Percentiles rank a stretch among this genome's conserved stretches.
Evolutionary conservation across 495 filamentous ascomycete genomes (phyloP).

Genomic region (Lasiosphaeria miniovina): DNA sequence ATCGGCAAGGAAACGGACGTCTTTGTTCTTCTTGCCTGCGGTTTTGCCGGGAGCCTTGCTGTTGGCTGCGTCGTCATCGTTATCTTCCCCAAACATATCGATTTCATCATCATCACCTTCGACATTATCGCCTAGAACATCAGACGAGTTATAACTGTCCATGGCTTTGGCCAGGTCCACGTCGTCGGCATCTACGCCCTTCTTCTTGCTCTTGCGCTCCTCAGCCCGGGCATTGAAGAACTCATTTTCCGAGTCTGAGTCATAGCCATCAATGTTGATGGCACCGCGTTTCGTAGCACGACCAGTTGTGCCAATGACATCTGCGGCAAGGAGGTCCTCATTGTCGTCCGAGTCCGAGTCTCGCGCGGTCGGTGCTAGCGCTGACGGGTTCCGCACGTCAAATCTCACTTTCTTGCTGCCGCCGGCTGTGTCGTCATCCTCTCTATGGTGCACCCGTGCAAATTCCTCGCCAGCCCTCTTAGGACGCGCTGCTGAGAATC

Average conservation of each 20-base stretch:
- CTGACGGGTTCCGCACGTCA: constrained; percentile 90
- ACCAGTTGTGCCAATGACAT: constrained; percentile 83
- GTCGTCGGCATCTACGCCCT: constrained; percentile 34
- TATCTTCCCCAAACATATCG: constrained; percentile 90
- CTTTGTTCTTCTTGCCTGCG: constrained; percentile 68
- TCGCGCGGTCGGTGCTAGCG: constrained; percentile 69
- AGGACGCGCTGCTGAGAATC: constrained; percentile 65
- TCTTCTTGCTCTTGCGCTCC: constrained; percentile 46
- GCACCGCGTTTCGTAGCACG: constrained; percentile 81
- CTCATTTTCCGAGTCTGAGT: constrained; percentile 91
- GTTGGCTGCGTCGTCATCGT: constrained; percentile 59
- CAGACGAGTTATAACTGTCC: constrained; percentile 39
- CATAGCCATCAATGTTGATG: constrained; percentile 94
- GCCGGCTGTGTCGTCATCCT: constrained; percentile 40
- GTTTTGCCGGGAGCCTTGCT: constrained; percentile 39
- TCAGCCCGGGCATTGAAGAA: constrained; percentile 72
- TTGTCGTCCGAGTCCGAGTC: constrained; percentile 69
- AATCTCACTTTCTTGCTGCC: constrained; percentile 83
- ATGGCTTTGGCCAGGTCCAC: constrained; percentile 42
- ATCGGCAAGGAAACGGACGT: constrained; percentile 70
- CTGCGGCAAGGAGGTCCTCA: constrained; percentile 78
- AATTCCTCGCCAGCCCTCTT: constrained; percentile 81
- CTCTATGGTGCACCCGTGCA: constrained; percentile 64
- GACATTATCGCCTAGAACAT: constrained; percentile 21
- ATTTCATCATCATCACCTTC: constrained; percentile 71